Evolutionary conservation across 2,329 filamentous ascomycete genomes (phyloP), one percentile per base, ranked within the genome.

Genomic region (Graphilbum sp.): DNA sequence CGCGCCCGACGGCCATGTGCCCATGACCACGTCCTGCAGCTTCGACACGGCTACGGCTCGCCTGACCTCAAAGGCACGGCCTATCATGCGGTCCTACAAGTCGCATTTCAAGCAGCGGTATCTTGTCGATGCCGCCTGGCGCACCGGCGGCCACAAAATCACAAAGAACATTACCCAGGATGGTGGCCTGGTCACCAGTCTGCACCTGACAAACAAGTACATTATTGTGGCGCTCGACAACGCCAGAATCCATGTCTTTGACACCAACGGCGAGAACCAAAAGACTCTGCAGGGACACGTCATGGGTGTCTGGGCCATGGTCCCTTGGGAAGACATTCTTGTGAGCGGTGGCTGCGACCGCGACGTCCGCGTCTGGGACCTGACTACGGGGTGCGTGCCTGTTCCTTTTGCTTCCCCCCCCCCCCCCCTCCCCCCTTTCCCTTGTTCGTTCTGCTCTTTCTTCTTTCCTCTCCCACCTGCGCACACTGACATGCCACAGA

Each of bases 251-350:
- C 90, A 98, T 57, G 87, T 98, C 20, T 98, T 96, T 54, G 84
- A 96, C 55, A 87, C 85, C 1, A 75, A 90, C 47, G 90, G 90
- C 25, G 78, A 86, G 48, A 76, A 85, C 46, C 77, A 93, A 49
- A 84, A 86, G 54, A 94, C 85, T 3, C 63, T 98, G 21, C 80
- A 90, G 52, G 90, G 90, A 11, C 90, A 98, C 61, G 83, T 96
- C 33, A 98, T 98, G 90, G 90, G 90, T 31, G 90, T 98, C 17
- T 98, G 90, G 90, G 90, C 90, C 35, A 96, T 98, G 88, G 86
- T 98, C 19, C 90, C 90, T 7, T 95, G 87, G 83, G 88, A 84
- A 42, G 88, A 98, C 55, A 80, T 84, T 38, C 68, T 98, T 43
- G 90, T 98, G 43, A 95, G 86, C 50, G 90, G 90, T 50, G 90